Conservation (phyloP, 2,329 filamentous ascomycete species). For the Lomentospora prolificans region DNA sequence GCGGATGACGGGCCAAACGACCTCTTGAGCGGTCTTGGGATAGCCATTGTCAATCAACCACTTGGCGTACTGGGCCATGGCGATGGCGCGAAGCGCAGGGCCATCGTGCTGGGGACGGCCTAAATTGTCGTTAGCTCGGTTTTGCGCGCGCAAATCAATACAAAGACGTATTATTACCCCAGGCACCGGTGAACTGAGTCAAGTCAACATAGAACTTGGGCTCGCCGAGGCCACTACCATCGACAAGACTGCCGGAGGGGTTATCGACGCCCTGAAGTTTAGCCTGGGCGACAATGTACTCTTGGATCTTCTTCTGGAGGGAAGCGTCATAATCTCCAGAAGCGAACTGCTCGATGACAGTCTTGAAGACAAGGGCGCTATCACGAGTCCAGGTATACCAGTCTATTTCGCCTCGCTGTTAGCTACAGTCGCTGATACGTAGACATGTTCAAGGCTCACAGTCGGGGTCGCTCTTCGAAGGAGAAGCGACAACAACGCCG, state of each 20-base stretch:
- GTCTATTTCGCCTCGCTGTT: conserved; percentile 35
- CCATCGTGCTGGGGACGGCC: conserved; percentile 71
- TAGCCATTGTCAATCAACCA: conserved; percentile 62
- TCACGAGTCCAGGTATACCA: conserved; percentile 75
- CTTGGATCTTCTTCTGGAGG: conserved; percentile 51
- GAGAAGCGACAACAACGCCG: conserved; percentile 48
- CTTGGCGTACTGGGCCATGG: conserved; percentile 62
- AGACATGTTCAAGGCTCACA: conserved; percentile 30
- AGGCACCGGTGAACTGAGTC: conserved; percentile 53
- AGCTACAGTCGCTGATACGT: background rate
- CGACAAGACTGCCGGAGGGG: conserved; percentile 50
- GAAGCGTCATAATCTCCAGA: conserved; percentile 43
- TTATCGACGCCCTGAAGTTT: conserved; percentile 57
- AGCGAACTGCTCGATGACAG: conserved; percentile 54
- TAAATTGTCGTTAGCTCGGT: too few relatives aligned
- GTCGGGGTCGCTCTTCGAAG: conserved; percentile 41
- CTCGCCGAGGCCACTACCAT: conserved; percentile 53
- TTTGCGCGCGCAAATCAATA: too few relatives aligned
- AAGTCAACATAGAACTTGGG: conserved; percentile 62
- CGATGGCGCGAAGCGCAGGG: conserved; percentile 64
- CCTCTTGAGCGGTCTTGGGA: conserved; percentile 40
- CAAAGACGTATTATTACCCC: too few relatives aligned
- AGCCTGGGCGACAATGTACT: conserved; percentile 60
- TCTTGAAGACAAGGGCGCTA: conserved; percentile 60
- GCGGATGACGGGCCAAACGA: conserved; percentile 62